Base-by-base conservation (phyloP, 331 rosid species). In the Pyrus hybrid region DNA sequence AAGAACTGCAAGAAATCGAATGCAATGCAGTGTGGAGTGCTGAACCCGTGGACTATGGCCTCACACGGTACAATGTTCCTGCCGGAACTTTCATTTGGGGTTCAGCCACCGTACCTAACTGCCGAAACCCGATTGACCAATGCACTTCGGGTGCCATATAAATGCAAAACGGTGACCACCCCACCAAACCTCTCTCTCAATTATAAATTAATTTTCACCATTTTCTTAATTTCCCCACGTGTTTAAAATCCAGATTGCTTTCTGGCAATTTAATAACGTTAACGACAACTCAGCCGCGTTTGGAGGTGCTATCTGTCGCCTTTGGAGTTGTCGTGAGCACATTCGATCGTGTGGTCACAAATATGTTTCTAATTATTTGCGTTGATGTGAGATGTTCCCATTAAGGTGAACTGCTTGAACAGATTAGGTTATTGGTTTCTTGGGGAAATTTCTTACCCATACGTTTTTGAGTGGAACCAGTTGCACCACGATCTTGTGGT, bases 181-280 rank as follows among this genome's bases (percentile, higher is more conserved):
- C 32, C 21, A 18, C 16, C 16, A 6, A 43, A 17, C 22, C 22
- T 7, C 22, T 18, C 11, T 53, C 29, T 29, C 21, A 45, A 74
- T 74, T 13, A 63, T 74, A 26, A 22, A 58, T 21, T 26, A 12
- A 26, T 62, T 26, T 74, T 28, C 29, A n/a, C 47, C 9, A 45
- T 74, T 28, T 63, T 61, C 21, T 45, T 63, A 63, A 63, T 74
- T 33, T 61, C 58, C 78, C 63, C 78, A 74, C 78, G 78, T 74
- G 56, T 63, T 53, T 28, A 74, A 74, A 45, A 5, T 13, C 5
- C 47, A 7, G 63, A 45, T 45, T n/a, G 62, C 71, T 26, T 63
- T 63, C 22, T 47, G 11, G 21, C 71, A n/a, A n/a, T 63, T 45
- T 13, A 63, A 63, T 16, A 28, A 7, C 30, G 5, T 62, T 7